Percentiles rank a stretch among this genome's conserved stretches.
Conservation (phyloP, 2,329 filamentous ascomycete species). For the Neofusicoccum sp. region DNA sequence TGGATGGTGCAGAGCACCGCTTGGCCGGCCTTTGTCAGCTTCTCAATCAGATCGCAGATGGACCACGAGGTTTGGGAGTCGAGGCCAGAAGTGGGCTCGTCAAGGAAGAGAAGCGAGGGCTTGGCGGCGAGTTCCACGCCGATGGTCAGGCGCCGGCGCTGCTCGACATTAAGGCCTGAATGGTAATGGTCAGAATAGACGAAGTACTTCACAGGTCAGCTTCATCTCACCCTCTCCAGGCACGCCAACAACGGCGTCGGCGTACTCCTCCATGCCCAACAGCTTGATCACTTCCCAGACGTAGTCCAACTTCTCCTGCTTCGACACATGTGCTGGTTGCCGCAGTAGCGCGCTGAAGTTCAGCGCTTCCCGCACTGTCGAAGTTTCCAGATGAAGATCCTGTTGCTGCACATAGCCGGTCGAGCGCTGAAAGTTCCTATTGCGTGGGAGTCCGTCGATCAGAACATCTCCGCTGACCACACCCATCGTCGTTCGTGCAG, state of each 20-base stretch:
- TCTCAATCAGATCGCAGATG: constrained; percentile 83
- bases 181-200: not conserved
- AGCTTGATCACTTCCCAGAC: constrained; percentile 89
- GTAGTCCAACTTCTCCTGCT: constrained; percentile 77
- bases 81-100: constrained; percentile 91
- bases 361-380: constrained; percentile 84
- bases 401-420: constrained; percentile 92
- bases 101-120: constrained; percentile 85
- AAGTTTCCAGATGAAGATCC: constrained; percentile 80
- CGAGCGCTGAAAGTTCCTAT: constrained; percentile 84
- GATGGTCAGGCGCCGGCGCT: constrained; percentile 78
- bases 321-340: constrained; percentile 72
- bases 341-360: constrained; percentile 82
- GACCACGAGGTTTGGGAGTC: constrained; percentile 93
- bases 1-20: constrained; percentile 97
- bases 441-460: constrained; percentile 71
- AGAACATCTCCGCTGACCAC: constrained; percentile 84
- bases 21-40: constrained; percentile 83
- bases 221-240: constrained; percentile 67
- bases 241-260: constrained; percentile 86
- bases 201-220: not conserved
- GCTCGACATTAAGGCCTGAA: constrained; percentile 54
- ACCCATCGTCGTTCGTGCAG: constrained; percentile 83
- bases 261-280: constrained; percentile 85
- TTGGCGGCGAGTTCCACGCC: constrained; percentile 95